phyloP scores from a whole-genome alignment of 2,329 filamentous ascomycete species.

The Diaporthe eres region DNA sequence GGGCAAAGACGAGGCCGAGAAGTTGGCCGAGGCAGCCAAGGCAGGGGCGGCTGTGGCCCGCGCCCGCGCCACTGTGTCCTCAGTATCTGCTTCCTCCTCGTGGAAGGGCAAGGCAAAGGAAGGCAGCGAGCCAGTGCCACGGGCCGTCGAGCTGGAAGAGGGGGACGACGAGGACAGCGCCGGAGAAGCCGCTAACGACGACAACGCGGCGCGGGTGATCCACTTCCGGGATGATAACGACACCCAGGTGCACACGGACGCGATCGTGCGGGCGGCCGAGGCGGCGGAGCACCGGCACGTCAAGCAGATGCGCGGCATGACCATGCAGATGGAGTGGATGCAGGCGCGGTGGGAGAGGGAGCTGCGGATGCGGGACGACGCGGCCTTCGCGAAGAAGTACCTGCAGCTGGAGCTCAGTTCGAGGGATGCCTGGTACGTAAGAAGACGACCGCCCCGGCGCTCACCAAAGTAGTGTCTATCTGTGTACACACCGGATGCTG shows the following conservation, averaged over 20 bases:
- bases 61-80: slow-evolving; percentile 39
- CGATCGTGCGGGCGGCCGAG: slow-evolving; percentile 70
- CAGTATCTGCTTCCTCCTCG: slow-evolving; percentile 12
- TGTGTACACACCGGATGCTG: not conserved
- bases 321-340: slow-evolving; percentile 92
- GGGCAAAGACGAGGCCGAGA: slow-evolving; percentile 54
- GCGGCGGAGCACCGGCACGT: slow-evolving; percentile 78
- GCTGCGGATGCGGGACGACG: slow-evolving; percentile 81
- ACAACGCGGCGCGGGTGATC: slow-evolving; percentile 41
- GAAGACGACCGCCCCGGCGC: not conserved
- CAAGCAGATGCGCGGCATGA: slow-evolving; percentile 84
- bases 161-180: slow-evolving; percentile 38
- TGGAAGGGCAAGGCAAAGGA: slow-evolving; percentile 39
- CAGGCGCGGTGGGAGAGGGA: slow-evolving; percentile 86
- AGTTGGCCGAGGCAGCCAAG: slow-evolving; percentile 47
- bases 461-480: slow-evolving; percentile 27
- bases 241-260: slow-evolving; percentile 68
- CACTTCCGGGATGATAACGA: slow-evolving; percentile 48
- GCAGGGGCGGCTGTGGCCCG: slow-evolving; percentile 42
- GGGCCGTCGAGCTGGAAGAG: slow-evolving; percentile 47
- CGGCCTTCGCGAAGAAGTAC: slow-evolving; percentile 89
- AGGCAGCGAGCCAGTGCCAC: slow-evolving; percentile 28
- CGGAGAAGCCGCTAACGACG: slow-evolving; percentile 27
- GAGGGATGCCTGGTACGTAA: slow-evolving; percentile 88
- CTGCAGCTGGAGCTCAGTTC: slow-evolving; percentile 84